A percentile compares a stretch with the other conserved stretches of the same genome.
Evolutionary conservation across 1,284 basidiomycete species (phyloP).

Genomic region (Tremellales sp.): DNA sequence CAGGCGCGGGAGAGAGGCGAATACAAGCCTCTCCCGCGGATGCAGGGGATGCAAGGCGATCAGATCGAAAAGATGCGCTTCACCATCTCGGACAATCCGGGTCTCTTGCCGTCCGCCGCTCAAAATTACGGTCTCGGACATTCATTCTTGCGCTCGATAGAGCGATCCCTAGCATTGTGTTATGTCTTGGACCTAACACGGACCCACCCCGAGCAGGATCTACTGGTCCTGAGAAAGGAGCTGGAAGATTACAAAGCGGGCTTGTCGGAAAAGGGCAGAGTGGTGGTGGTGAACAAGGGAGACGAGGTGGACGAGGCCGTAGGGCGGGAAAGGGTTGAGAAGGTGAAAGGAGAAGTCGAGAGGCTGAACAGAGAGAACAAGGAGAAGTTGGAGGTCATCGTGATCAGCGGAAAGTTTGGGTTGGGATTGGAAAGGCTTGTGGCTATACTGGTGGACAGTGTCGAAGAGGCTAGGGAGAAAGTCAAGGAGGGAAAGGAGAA

Average conservation of each 20-base stretch:
- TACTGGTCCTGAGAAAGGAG: constrained; percentile 69
- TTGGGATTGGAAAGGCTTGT: constrained; percentile 70
- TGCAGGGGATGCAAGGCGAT: background rate
- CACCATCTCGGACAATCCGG: constrained; percentile 96
- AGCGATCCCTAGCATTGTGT: constrained; percentile 81
- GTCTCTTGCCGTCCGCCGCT: constrained; percentile 78
- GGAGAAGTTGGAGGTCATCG: constrained; percentile 59
- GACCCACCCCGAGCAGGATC: constrained; percentile 68
- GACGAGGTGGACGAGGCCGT: constrained; percentile 61
- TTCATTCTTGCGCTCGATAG: constrained; percentile 87
- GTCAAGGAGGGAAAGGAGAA: constrained; percentile 2
- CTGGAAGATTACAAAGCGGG: constrained; percentile 79
- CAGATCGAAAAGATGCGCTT: constrained; percentile 69
- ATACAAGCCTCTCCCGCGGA: constrained; percentile 20
- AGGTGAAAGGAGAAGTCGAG: constrained; percentile 36
- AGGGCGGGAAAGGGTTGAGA: constrained; percentile 44
- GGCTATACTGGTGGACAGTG: constrained; percentile 60
- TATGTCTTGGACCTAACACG: constrained; percentile 86
- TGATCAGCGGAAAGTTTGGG: constrained; percentile 74
- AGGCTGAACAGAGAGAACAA: constrained; percentile 34
- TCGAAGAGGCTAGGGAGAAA: constrained; percentile 54
- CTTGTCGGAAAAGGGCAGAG: constrained; percentile 66
- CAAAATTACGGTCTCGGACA: constrained; percentile 90
- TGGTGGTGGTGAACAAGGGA: constrained; percentile 93
- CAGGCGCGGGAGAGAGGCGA: constrained; percentile 33